A percentile compares a stretch with the other conserved stretches of the same genome.
Conservation (phyloP, 768 basidiomycete genomes). For the Tylopilus sp. region DNA sequence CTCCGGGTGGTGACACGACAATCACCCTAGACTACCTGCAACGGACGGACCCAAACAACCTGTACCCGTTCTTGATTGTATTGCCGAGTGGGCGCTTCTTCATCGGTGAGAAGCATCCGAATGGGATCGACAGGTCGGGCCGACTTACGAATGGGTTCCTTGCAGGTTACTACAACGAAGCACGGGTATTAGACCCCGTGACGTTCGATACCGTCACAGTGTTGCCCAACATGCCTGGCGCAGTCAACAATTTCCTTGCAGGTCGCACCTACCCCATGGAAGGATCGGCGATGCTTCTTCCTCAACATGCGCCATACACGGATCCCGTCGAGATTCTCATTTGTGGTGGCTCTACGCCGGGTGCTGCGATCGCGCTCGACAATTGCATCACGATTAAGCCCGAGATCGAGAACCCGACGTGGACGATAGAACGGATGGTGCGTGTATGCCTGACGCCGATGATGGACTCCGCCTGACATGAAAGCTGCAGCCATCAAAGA, state of each 20-base stretch:
- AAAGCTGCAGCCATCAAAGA: constrained; percentile 51
- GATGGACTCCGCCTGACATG: neutral
- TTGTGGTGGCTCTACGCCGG: constrained; percentile 72
- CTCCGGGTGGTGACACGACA: constrained; percentile 58
- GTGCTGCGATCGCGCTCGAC: constrained; percentile 50
- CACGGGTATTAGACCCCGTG: constrained; percentile 64
- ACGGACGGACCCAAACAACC: constrained; percentile 74
- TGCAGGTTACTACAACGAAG: constrained; percentile 77
- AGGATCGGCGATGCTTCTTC: constrained; percentile 66
- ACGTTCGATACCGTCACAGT: constrained; percentile 58
- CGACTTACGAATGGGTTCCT: neutral
- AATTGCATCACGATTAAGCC: constrained; percentile 72
- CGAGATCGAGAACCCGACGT: constrained; percentile 56
- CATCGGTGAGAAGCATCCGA: constrained; percentile 47
- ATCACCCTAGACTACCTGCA: constrained; percentile 62
- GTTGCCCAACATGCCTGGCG: constrained; percentile 72
- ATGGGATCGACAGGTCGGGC: neutral
- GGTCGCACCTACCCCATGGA: constrained; percentile 79
- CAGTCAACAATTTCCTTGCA: constrained; percentile 67
- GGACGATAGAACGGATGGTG: constrained; percentile 80
- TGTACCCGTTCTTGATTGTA: constrained; percentile 75
- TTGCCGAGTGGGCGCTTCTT: constrained; percentile 70
- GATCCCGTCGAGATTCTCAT: constrained; percentile 65
- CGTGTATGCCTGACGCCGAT: constrained; percentile 16
- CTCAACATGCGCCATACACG: constrained; percentile 70